Percentiles rank a stretch among this genome's conserved stretches.
Conservation (phyloP, 1,284 basidiomycete genomes). For the Melampsora abietis-canadensis region DNA sequence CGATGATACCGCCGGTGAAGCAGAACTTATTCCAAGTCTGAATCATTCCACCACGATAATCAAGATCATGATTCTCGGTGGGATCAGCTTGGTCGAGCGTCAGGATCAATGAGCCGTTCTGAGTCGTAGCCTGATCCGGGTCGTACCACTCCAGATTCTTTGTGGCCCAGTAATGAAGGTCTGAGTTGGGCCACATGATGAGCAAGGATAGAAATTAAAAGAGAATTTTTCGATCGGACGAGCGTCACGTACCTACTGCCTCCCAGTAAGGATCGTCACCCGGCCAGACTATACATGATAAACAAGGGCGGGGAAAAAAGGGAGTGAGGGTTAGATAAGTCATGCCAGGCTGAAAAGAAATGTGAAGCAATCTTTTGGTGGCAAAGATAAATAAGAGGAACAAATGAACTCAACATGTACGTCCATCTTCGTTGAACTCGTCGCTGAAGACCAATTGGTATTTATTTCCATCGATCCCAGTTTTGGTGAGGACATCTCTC, state of each 20-base stretch:
- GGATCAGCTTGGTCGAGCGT: constrained; percentile 60
- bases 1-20: constrained; percentile 77
- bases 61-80: constrained; percentile 63
- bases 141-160: constrained; percentile 72
- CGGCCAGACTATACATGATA: constrained; percentile 60
- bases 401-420: constrained; percentile 58
- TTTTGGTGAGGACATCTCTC: constrained; percentile 47
- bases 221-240: neutral
- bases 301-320: neutral
- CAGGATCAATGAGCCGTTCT: constrained; percentile 72
- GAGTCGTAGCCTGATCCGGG: constrained; percentile 74
- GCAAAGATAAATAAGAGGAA: neutral
- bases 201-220: constrained; percentile 5
- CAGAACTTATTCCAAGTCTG: constrained; percentile 73
- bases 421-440: constrained; percentile 77
- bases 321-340: neutral
- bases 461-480: constrained; percentile 49
- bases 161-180: constrained; percentile 69
- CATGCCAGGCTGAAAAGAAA: neutral
- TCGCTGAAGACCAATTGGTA: constrained; percentile 70
- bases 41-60: constrained; percentile 63
- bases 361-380: neutral
- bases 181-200: constrained; percentile 68
- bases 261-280: constrained; percentile 58
- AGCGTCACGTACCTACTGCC: constrained; percentile 52